phyloP scores from a whole-genome alignment of 208 protist species.

The Trypanosoma platydactyli region DNA sequence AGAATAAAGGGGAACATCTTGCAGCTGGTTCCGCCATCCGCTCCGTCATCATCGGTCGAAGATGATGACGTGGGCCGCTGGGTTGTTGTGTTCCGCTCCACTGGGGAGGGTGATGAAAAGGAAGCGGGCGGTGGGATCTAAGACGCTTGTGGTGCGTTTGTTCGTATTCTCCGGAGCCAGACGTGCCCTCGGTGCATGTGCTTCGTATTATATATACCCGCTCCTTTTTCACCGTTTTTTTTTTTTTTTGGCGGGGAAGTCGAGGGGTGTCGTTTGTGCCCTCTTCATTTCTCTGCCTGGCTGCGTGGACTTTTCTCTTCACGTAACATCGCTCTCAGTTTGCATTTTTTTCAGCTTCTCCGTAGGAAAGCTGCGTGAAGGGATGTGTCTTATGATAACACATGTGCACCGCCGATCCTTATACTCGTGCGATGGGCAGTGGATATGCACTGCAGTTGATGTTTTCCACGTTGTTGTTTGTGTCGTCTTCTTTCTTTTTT shows the following conservation, averaged over 20 bases:
- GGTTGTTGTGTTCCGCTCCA: constrained; percentile 11
- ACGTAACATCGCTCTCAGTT: too few species aligned
- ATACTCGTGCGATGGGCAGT: too few species aligned
- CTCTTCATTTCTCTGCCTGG: too few species aligned
- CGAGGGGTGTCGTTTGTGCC: not conserved
- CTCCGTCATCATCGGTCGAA: not conserved
- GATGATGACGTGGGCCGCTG: constrained; percentile 14
- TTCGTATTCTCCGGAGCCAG: not conserved
- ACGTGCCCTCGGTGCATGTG: too few species aligned
- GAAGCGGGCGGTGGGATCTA: not conserved
- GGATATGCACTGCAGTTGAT: not conserved
- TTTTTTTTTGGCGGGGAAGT: not conserved
- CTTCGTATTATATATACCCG: too few species aligned
- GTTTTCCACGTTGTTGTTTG: not conserved
- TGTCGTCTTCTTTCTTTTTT: constrained; percentile 2
- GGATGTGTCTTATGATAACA: too few species aligned
- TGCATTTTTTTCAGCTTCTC: too few species aligned
- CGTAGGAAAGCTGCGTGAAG: too few species aligned
- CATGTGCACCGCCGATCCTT: too few species aligned
- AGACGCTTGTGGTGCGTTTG: not conserved
- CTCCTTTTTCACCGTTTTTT: not conserved
- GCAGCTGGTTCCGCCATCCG: constrained; percentile 11
- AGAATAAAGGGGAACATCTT: constrained; percentile 21
- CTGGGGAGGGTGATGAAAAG: not conserved
- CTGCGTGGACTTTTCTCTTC: too few species aligned